Evolutionary conservation across 208 protist genomes (phyloP).

Genomic region (Histomonas meleagridis): DNA sequence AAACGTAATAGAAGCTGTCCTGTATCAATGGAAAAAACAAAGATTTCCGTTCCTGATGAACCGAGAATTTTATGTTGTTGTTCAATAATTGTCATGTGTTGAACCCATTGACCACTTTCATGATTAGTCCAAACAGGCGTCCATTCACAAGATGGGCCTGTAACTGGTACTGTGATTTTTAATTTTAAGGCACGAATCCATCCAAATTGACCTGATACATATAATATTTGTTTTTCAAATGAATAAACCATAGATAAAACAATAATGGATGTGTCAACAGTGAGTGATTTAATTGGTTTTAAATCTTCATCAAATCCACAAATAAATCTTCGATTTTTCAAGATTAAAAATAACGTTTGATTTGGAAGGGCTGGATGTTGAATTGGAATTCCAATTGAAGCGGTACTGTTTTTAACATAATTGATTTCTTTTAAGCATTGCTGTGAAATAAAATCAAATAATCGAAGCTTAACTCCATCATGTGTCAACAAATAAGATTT

Average conservation of each 20-base stretch:
- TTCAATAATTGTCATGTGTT: not conserved
- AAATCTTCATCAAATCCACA: not conserved
- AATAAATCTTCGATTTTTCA: not conserved
- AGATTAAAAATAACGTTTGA: not conserved
- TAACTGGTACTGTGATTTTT: not conserved
- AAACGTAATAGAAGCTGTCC: not conserved
- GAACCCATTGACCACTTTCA: not conserved
- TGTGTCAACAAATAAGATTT: not conserved
- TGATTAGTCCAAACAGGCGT: not conserved
- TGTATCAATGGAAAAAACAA: not conserved
- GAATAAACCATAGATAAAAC: not conserved
- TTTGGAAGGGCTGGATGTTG: not conserved
- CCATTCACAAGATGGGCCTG: not conserved
- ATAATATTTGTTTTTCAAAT: not conserved
- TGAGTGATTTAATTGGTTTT: not conserved
- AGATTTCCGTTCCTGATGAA: not conserved
- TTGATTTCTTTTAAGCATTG: not conserved
- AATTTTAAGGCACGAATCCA: not conserved
- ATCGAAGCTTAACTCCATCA: slow-evolving; percentile 15
- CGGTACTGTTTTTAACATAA: not conserved
- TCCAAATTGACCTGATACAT: slow-evolving; percentile 27
- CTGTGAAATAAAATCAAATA: not conserved
- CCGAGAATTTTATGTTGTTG: not conserved
- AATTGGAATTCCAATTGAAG: not conserved
- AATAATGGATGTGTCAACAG: not conserved